Evolutionary conservation across 192 early-diverging fungal species (phyloP), one percentile per base, ranked within the genome.

Genomic region (Dissophora ornata): DNA sequence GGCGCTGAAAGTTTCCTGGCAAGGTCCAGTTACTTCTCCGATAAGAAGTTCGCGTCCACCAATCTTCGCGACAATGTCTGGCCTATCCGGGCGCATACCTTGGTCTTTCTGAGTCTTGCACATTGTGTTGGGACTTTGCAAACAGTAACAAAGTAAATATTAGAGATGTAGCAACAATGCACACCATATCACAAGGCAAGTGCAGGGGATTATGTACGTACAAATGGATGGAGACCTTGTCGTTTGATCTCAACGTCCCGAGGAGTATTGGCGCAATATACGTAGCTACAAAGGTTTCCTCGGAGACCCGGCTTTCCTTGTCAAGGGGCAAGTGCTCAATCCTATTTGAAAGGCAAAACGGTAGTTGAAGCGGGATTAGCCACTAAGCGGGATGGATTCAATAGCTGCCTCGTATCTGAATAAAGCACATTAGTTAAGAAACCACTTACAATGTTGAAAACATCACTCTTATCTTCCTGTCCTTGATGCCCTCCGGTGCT

Each of bases 231-330:
- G 40, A 42, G 24, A 57, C 55, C 40, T 57, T 57, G 12, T 57
- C 55, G 7, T 57, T 40, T 15, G 55, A 36, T 44, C 38, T 57
- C 40, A 57, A 25, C 19, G 55, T 57, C 7, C 55, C 55, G n/a
- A 57, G 38, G n/a, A 57, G 40, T 41, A 57, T 40, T 44, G 40
- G 55, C 6, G 55, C 16, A 40, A 57, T 40, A 26, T 42, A 57
- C 10, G 38, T 38, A 25, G 55, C 55, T 42, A 57, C 55, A 57
- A 57, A 57, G 55, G 55, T 44, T 44, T 57, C 55, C 40, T 57
- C 55, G 15, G 29, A 15, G 26, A 34, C 33, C 41, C 45, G 29
- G 7, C n/a, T 60, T 48, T 48, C 42, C 26, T 60, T 60, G 10
- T 48, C 42, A 48, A 60, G 30, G 21, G 46, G 57, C 19, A 60